These are phyloP conservation scores for Protomyces inundatus DNA, from an alignment of 1,139 yeast genomes.

Conservation along the genomic window DNA sequence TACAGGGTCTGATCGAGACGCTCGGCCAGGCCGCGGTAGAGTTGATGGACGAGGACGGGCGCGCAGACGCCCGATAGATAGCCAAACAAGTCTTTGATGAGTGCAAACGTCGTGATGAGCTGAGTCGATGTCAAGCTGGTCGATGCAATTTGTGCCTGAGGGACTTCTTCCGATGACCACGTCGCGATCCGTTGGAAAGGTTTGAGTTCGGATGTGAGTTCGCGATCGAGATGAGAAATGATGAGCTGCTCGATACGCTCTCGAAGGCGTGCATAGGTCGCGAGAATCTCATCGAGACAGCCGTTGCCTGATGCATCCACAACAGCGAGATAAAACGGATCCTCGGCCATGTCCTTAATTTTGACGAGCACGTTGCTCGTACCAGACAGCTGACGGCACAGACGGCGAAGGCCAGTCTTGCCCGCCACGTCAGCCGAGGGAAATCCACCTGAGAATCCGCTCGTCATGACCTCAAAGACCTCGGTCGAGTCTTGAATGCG, in stretches of 20 bases:
- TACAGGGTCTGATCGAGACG: slow-evolving; percentile 8
- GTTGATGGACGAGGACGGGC: slow-evolving; percentile 2
- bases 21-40: slow-evolving; percentile 18
- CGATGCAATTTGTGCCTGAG: slow-evolving; percentile 3
- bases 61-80: slow-evolving; percentile 18
- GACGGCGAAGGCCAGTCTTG: slow-evolving; percentile 48
- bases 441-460: slow-evolving; percentile 40
- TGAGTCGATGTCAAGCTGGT: slow-evolving; percentile 7
- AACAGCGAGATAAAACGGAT: slow-evolving; percentile 58
- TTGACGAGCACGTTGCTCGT: slow-evolving; percentile 49
- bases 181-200: slow-evolving; percentile 4
- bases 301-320: slow-evolving; percentile 39
- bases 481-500: slow-evolving; percentile 47
- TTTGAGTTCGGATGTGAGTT: slow-evolving; percentile 41
- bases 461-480: slow-evolving; percentile 49
- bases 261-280: slow-evolving; percentile 38
- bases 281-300: slow-evolving; percentile 25
- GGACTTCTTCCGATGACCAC: slow-evolving; percentile 12
- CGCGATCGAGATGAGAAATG: slow-evolving; percentile 48
- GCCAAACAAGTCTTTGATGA: slow-evolving; percentile 8
- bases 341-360: slow-evolving; percentile 61
- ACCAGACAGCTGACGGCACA: slow-evolving; percentile 60
- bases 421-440: slow-evolving; percentile 43
- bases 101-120: slow-evolving; percentile 12
- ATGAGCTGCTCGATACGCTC: slow-evolving; percentile 44